Evolutionary conservation across 2,329 filamentous ascomycete species (phyloP).

Genomic region (Ophiocordyceps camponoti-leonardi): DNA sequence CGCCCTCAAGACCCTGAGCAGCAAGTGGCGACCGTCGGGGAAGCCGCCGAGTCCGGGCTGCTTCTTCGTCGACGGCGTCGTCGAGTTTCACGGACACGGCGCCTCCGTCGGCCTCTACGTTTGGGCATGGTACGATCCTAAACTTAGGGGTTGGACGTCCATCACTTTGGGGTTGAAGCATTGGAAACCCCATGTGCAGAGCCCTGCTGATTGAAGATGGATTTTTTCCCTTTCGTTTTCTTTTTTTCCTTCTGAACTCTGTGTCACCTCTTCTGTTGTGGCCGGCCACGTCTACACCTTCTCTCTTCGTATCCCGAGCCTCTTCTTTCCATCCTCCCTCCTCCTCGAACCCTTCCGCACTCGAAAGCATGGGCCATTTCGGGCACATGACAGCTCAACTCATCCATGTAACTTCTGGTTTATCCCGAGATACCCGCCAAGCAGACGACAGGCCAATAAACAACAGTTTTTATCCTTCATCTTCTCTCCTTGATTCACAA

Average conservation of each 20-base stretch:
- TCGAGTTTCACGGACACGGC: conserved; percentile 31
- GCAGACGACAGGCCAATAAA: no score
- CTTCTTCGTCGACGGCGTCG: conserved; percentile 33
- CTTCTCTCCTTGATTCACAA: background rate
- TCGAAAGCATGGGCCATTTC: background rate
- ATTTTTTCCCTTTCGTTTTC: background rate
- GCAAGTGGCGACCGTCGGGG: conserved; percentile 28
- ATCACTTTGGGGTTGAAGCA: background rate
- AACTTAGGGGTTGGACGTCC: conserved; percentile 23
- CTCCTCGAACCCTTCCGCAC: background rate
- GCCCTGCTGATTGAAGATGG: background rate
- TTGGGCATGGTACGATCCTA: conserved; percentile 36
- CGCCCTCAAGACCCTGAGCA: conserved; percentile 14
- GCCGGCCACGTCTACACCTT: background rate
- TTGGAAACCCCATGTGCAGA: background rate
- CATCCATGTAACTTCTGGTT: background rate
- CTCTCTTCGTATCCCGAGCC: background rate
- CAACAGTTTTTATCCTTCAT: no score
- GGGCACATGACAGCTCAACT: background rate
- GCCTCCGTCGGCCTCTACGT: conserved; percentile 33
- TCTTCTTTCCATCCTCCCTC: background rate
- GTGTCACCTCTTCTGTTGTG: background rate
- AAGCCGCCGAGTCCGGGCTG: conserved; percentile 30
- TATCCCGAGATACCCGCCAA: no score
- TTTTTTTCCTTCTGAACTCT: background rate